Evolutionary conservation across 2,329 filamentous ascomycete genomes (phyloP).

Genomic region (Xylariaceae sp.): DNA sequence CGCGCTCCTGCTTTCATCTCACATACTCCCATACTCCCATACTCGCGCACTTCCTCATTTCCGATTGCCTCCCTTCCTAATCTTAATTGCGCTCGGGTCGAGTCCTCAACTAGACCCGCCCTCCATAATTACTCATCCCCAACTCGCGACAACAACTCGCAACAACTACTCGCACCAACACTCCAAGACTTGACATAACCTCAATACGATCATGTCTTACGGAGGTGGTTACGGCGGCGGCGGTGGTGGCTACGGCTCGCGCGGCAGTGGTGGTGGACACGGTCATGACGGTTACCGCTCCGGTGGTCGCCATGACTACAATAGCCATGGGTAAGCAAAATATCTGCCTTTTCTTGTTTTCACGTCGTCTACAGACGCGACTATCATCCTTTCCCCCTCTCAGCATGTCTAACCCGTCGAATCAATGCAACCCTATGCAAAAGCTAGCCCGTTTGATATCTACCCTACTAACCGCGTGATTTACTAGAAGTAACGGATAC

Average conservation of each 20-base stretch:
- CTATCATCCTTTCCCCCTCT: background rate
- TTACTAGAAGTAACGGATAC: conserved; percentile 42
- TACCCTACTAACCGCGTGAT: conserved; percentile 36
- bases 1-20: conserved; percentile 20
- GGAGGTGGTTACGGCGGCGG: conserved; percentile 47
- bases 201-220: conserved; percentile 59
- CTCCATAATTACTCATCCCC: conserved; percentile 11
- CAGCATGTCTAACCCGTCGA: background rate
- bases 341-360: conserved; percentile 1
- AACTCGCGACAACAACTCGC: conserved; percentile 6
- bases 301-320: conserved; percentile 35
- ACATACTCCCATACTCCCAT: background rate
- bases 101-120: conserved; percentile 14
- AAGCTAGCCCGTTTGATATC: conserved; percentile 30
- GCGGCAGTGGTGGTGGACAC: conserved; percentile 31
- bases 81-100: conserved; percentile 21
- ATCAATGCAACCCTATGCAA: background rate
- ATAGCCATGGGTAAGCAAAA: conserved; percentile 32
- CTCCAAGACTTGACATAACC: conserved; percentile 4
- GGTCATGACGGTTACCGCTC: conserved; percentile 26
- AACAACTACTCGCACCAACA: too few species aligned
- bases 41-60: conserved; percentile 12
- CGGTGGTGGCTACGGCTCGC: conserved; percentile 36
- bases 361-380: background rate
- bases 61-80: conserved; percentile 11